Base-by-base conservation (phyloP, 2,329 filamentous ascomycete genomes). In the Ophiocordyceps sinensis region DNA sequence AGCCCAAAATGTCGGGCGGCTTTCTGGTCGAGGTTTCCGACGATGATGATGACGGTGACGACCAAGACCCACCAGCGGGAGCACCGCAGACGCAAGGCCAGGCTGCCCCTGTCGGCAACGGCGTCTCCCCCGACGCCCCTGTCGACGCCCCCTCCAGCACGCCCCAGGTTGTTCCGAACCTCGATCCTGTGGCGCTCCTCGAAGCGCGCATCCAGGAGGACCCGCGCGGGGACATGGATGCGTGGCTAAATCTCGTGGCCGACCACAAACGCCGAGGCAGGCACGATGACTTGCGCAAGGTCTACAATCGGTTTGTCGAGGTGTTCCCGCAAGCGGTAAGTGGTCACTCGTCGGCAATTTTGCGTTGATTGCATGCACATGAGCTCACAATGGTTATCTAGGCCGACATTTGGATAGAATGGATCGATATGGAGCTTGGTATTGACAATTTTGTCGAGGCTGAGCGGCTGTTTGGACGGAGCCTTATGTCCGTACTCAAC, bases 171-270 rank as follows among this genome's bases (percentile, higher is more conserved):
- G 59, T 68, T 51, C 59, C 67, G 47, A 63, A 65, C 45, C 62
- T 71, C 63, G 83, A 94, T 62, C 75, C 75, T 48, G 71, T 89
- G 51, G 79, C 82, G 43, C 75, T 88, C 44, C 71, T 96, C 54
- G 89, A 98, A 66, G 85, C 91, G 59, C 80, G 89, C 55, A 82
- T 96, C 59, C 81, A 82, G 57, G 85, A 95, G 55, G 91, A 98
- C 56, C 85, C 89, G 14, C 83, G 86, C 53, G 91, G 89, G 54
- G 88, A 95, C 52, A 77, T 91, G 61, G 84, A 91, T 58, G 86
- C 89, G 28, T 98, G 91, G 91, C 66, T 93, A 53, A 75, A 76
- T 49, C 71, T 98, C 56, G 89, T 98, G 57, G 75, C 76, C 49
- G 86, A 95, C 57, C 77, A 94, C 60, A 82, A 82, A 51, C 79